Conservation (phyloP, 768 basidiomycete genomes). For the Chalciporus piperatus region DNA sequence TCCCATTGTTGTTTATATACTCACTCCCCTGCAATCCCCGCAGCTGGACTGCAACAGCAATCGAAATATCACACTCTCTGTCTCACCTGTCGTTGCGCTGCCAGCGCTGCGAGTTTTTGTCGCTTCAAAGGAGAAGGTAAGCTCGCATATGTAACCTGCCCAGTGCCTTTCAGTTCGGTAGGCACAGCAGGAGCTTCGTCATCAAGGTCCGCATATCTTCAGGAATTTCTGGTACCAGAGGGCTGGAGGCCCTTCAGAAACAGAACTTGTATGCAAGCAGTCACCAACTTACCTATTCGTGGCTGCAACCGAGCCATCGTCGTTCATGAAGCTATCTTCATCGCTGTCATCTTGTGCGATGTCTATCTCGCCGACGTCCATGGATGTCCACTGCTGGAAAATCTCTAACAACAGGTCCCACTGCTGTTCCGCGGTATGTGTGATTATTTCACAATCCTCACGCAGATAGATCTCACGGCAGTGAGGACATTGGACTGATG, state of each 20-base stretch:
- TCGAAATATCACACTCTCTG: constrained; percentile 12
- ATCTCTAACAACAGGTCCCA: constrained; percentile 19
- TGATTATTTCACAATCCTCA: constrained; percentile 16
- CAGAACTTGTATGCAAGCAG: not conserved
- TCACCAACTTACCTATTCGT: constrained; percentile 12
- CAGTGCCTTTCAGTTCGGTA: not conserved
- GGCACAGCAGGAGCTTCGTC: not conserved
- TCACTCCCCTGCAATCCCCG: constrained; percentile 11
- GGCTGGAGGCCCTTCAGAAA: constrained; percentile 9
- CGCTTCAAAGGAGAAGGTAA: constrained; percentile 23
- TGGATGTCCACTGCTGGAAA: constrained; percentile 16
- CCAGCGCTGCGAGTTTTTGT: constrained; percentile 16
- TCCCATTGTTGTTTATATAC: constrained; percentile 23
- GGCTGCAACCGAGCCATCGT: not conserved
- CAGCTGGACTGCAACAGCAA: constrained; percentile 19
- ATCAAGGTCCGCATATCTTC: constrained; percentile 4
- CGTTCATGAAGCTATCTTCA: constrained; percentile 4
- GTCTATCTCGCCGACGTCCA: constrained; percentile 10
- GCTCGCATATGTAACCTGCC: constrained; percentile 12
- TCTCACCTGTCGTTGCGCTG: constrained; percentile 7
- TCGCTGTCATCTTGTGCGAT: constrained; percentile 4
- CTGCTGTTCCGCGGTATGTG: constrained; percentile 13
- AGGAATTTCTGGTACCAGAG: not conserved
- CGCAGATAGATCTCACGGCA: constrained; percentile 14
- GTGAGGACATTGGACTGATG: constrained; percentile 16